phyloP scores from a whole-genome alignment of 306 rosid genomes.

The Castanea sativa region DNA sequence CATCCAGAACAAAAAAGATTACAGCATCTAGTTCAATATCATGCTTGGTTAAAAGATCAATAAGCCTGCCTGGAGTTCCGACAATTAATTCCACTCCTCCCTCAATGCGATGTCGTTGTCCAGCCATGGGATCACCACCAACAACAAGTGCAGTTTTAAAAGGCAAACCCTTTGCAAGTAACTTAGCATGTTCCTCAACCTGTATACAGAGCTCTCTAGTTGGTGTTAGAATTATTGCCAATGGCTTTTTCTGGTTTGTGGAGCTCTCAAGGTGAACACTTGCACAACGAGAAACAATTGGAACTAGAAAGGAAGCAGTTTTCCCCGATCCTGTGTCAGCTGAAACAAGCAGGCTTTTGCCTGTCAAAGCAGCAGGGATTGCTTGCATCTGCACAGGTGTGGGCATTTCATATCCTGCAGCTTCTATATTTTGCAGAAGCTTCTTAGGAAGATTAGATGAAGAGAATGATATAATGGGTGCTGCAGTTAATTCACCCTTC shows the following conservation, averaged over 20 bases:
- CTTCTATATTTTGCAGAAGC: conserved; percentile 71
- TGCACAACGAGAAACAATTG: conserved; percentile 54
- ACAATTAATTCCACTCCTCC: conserved; percentile 85
- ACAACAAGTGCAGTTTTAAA: conserved; percentile 91
- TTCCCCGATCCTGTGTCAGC: conserved; percentile 86
- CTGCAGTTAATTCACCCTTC: conserved; percentile 49
- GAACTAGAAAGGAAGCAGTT: conserved; percentile 74
- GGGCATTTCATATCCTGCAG: conserved; percentile 76
- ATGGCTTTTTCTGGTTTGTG: conserved; percentile 46
- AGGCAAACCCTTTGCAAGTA: conserved; percentile 72
- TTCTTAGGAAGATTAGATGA: conserved; percentile 56
- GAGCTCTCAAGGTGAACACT: conserved; percentile 31
- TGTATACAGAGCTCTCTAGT: conserved; percentile 83
- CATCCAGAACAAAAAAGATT: conserved; percentile 68
- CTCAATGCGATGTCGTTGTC: conserved; percentile 72
- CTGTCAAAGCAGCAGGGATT: conserved; percentile 66
- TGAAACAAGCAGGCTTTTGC: conserved; percentile 72
- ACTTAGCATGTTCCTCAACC: conserved; percentile 78
- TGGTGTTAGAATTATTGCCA: conserved; percentile 74
- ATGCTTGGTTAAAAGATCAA: conserved; percentile 70
- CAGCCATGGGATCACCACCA: conserved; percentile 83
- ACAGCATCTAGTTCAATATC: conserved; percentile 61
- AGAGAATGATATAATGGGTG: conserved; percentile 61
- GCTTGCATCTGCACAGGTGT: conserved; percentile 95
- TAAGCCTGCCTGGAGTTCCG: conserved; percentile 79